Evolutionary conservation across 768 basidiomycete species (phyloP), one percentile per base, ranked within the genome.

Genomic region (Dioszegia crocea): DNA sequence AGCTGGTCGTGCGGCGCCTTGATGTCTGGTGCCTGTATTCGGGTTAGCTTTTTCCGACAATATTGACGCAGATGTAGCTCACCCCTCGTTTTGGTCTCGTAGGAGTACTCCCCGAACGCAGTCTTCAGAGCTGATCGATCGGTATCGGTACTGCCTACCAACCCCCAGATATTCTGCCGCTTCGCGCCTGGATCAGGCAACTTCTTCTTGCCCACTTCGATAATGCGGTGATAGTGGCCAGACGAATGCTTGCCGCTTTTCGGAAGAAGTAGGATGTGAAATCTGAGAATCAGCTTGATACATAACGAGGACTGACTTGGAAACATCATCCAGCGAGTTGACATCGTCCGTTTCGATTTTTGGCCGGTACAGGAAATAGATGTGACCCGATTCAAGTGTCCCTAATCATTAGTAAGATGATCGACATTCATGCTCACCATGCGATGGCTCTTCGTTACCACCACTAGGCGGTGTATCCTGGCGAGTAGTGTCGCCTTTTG

Each of bases 161-260:
- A 39, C 11, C 72, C 72, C 72, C 72, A 74, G 40, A 74, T 69
- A 29, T 71, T 70, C 46, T 71, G 67, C 50, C 68, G 63, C 36
- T 68, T 71, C 24, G 72, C 65, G 1, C 65, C 63, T 9, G 72
- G 72, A 54, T 74, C 72, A 27, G 72, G 72, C n/a, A 74, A 14
- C 55, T 69, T 70, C 62, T 74, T 74, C 67, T 74, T 74, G 19
- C 69, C 69, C n/a, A 74, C 60, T 54, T 68, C 67, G 53, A 74
- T 71, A 41, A 74, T 71, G 11, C 72, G 65, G 53, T 74, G 69
- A 40, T 61, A 71, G 47, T 74, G 69, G 4, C 63, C 61, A 50
- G 67, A 60, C n/a, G 65, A 46, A 50, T 72, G 60, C n/a, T 56
- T 61, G 5, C 61, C 43, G 2, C 67, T 64, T 24, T 59, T 66